Evolutionary conservation across 257 asterid species (phyloP), one percentile per base, ranked within the genome.

Genomic region (Salvia rosmarinus): DNA sequence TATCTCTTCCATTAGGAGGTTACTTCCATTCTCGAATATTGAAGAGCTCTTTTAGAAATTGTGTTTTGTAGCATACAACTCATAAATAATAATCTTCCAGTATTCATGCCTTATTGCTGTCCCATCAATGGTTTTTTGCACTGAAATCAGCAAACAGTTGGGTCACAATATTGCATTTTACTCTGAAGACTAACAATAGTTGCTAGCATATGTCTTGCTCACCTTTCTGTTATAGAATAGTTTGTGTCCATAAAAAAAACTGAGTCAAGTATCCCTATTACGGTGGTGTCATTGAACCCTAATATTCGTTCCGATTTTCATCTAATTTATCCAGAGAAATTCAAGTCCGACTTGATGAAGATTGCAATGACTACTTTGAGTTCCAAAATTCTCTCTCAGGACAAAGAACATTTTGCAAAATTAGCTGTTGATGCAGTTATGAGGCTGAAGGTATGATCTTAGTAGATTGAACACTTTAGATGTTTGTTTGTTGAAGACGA

Each of bases 321-420:
- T 57, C 20, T 13, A 13, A 13, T 3, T 13, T 49, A 52, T 61
- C 62, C 93, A 90, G 96, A 85, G 75, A 88, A 87, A 81, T 92
- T 90, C 79, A 84, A 82, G 70, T 67, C 64, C 0, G 98, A 92
- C 81, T 68, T 92, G 72, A 77, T 92, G 95, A 90, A 88, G 84
- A 90, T 92, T 62, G 96, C 96, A 30, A 90, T 78, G 97, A 92
- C 98, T 79, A 92, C 98, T 42, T 81, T 92, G 89, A 92, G 98
- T 58, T 90, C 98, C 75, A 92, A 92, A 75, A 90, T 92, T 77
- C 87, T 90, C 71, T 88, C 98, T 52, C 98, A 90, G 77, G 97
- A 92, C 81, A 90, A 90, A 84, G 97, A 87, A 71, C 95, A 88
- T 82, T 92, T 92, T 83, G 93, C 90, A 1, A 80, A 77, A 77